Percentiles rank a stretch among this genome's conserved stretches.
phyloP scores from a whole-genome alignment of 2,329 filamentous ascomycete genomes.

The Cladosporium colombiae region DNA sequence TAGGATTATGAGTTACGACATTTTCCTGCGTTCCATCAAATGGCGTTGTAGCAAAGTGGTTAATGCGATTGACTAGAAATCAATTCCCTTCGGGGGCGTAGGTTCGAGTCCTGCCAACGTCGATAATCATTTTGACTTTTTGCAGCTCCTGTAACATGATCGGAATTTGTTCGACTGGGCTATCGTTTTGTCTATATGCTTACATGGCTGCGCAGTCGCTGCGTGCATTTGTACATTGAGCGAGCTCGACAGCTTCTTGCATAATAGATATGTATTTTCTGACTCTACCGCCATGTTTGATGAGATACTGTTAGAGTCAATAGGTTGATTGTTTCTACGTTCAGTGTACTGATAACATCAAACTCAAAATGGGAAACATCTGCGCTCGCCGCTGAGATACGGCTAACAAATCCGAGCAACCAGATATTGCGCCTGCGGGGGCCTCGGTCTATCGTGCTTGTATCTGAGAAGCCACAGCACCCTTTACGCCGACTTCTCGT shows the following conservation, averaged over 20 bases:
- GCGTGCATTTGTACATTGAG: neutral
- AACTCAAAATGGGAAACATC: neutral
- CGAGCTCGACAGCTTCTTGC: neutral
- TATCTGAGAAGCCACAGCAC: neutral
- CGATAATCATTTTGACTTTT: neutral
- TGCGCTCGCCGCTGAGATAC: neutral
- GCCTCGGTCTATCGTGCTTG: neutral
- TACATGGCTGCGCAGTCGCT: neutral
- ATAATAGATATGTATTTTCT: neutral
- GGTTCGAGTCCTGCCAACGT: constrained; percentile 23
- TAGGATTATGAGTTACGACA: too few relatives aligned
- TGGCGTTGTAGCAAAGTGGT: constrained; percentile 23
- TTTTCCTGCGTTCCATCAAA: too few relatives aligned
- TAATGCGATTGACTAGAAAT: constrained; percentile 24
- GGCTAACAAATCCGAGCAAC: neutral
- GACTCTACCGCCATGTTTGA: neutral
- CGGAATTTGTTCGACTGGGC: neutral
- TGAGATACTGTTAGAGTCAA: neutral
- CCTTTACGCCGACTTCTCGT: constrained; percentile 23
- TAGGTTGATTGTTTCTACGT: too few relatives aligned
- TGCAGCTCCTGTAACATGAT: constrained; percentile 5
- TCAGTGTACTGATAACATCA: neutral
- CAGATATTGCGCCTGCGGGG: neutral
- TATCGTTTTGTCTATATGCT: neutral
- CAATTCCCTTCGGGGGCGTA: constrained; percentile 24